A percentile compares a stretch with the other conserved stretches of the same genome.
These are phyloP conservation scores for Candida ovalis DNA, from an alignment of 805 yeast genomes.

Conservation along the genomic window DNA sequence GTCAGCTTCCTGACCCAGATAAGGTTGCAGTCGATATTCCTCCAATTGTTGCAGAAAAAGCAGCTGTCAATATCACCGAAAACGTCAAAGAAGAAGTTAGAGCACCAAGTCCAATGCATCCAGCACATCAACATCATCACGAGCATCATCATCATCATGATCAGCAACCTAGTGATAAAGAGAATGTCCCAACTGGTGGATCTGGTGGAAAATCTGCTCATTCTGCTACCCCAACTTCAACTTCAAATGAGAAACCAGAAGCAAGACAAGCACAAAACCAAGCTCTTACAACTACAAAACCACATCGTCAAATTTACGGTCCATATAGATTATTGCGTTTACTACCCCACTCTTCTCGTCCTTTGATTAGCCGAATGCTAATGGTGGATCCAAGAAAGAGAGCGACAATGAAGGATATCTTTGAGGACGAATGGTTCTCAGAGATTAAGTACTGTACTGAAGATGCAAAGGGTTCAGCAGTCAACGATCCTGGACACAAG, in stretches of 20 bases:
- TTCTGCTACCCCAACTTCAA: constrained; percentile 4
- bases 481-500: constrained; percentile 45
- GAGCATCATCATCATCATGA: constrained; percentile 33
- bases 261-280: constrained; percentile 26
- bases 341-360: constrained; percentile 80
- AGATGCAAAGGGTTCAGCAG: constrained; percentile 35
- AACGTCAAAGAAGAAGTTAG: neutral
- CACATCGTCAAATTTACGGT: constrained; percentile 65
- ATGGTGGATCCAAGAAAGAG: constrained; percentile 56
- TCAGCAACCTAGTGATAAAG: constrained; percentile 2
- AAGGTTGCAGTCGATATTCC: constrained; percentile 9
- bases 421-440: constrained; percentile 67
- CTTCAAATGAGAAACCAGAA: constrained; percentile 28
- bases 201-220: constrained; percentile 3
- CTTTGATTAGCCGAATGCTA: constrained; percentile 64
- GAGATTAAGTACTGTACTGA: constrained; percentile 61
- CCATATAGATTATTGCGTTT: constrained; percentile 79
- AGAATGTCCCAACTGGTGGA: neutral
- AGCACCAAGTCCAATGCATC: neutral
- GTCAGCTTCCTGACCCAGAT: constrained; percentile 32
- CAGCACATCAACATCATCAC: constrained; percentile 19
- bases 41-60: neutral
- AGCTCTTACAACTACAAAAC: constrained; percentile 24
- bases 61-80: neutral
- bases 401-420: constrained; percentile 63